Evolutionary conservation across 345 rosid species (phyloP), one percentile per base, ranked within the genome.

Genomic region (Trapa bicornis): DNA sequence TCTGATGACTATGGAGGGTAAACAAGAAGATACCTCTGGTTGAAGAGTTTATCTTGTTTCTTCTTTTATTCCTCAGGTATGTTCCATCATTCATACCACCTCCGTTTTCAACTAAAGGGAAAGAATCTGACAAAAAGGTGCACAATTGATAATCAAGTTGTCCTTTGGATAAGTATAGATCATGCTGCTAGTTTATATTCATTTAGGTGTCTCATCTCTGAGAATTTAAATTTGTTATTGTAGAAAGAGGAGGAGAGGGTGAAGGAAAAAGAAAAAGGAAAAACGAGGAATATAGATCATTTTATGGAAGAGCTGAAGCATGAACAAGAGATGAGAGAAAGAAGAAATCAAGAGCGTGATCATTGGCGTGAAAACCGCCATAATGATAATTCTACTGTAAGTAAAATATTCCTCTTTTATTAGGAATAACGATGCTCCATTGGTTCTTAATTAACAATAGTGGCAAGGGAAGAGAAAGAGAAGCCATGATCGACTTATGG

Each of bases 1-100:
- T 50, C 56, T 50, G 13, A 50, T 16, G n/a, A 15, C 17, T 50
- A 7, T 16, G 56, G 56, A 50, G 60, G 43, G 43, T 41, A 54
- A 54, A 5, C n/a, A n/a, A 16, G 1, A 54, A 54, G 60, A 54
- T n/a, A 10, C 32, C 35, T 32, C 33, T 58, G 37, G 63, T 58
- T 58, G 14, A 58, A 58, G 37, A 35, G 63, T 58, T 58, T 58
- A 58, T 32, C 38, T 32, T 58, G 33, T 58, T 58, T 58, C 37
- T 58, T 58, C 32, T 35, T 58, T 6, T 32, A 58, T 48, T 67
- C 35, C 54, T 62, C 84, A 95, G 99, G 90, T 95, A 95, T 84
- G 96, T 95, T 72, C 99, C 99, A 76, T 95, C 99, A 76, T 95
- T 95, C 68, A 75, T 95, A 74, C 99, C 99, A 62, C 99, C 99